Base-by-base conservation (phyloP, 176 grass and related monocot genomes). In the Aechmea fasciata region DNA sequence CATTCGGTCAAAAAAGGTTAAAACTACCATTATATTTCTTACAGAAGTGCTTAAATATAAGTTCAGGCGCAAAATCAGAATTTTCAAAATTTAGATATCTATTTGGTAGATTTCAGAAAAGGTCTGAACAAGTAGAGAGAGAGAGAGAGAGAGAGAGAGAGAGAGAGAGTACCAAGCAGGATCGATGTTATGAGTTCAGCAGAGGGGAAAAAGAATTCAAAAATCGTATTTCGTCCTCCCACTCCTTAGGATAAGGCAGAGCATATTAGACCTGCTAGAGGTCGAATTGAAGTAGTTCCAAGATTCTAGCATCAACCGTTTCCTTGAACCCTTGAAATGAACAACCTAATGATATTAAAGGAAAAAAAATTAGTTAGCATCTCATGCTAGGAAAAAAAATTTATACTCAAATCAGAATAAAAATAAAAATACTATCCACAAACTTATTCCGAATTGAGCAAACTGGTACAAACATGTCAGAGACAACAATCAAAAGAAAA, bases 311-410 rank as follows among this genome's bases (percentile, higher is more conserved):
- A 90, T 99, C 65, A 93, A 85, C 47, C 87, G 82, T 70, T 99
- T 99, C 57, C 94, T 88, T 75, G 94, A 99, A 19, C 94, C 89
- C 77, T 93, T 93, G 72, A 93, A 99, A 85, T 99, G 94, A 20
- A 90, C 77, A 79, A 86, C 83, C 94, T 99, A 64, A 71, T 47
- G 67, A 81, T 8, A 17, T 63, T 13, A 10, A 28, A 66, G 41
- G 19, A 70, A 81, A 29, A 72, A 15, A 15, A 26, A 26, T 22
- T 20, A 61, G 7, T 61, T 61, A 61, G 20, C 3, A 1, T 57
- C 55, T 61, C 15, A 15, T 61, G 33, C 55, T 61, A 61, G 13
- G 55, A 61, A 18, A 57, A 61, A 22, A 2, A 22, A 3, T 61
- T 61, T 9, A 19, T 61, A 41, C 33, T 6, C 33, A 5, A 41